Base-by-base conservation (phyloP, 2,329 filamentous ascomycete genomes). In the Penicillium hesseltinei region DNA sequence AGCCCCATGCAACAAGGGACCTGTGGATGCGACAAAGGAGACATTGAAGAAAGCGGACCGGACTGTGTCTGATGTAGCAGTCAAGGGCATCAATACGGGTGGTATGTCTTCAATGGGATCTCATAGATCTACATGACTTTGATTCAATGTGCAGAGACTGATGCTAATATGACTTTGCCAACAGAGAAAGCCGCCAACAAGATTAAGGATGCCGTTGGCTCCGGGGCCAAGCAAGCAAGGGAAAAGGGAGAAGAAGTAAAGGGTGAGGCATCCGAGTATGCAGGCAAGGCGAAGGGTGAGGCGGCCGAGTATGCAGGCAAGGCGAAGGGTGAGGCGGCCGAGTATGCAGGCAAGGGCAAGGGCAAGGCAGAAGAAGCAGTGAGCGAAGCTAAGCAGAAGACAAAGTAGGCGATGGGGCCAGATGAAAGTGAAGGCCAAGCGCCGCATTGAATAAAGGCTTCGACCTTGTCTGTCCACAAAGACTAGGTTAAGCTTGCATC, bases 61-160 rank as follows among this genome's bases (percentile, higher is more conserved):
- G 59, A 77, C 77, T 23, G 78, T 85, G 36, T 80, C 82, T 0
- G 77, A 84, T 69, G 80, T 74, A 27, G 80, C 81, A 11, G 81
- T 87, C 23, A 83, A 83, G 73, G 85, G 84, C 45, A 85, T 87
- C 60, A 82, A 88, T 73, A 84, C 79, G 65, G 82, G 83, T 58
- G 80, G 84, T 87, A 81, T 58, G 84, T 71, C 36, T 35, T 31
- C 35, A 21, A n/a, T 19, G 40, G 35, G 27, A 15, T 38, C 21
- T 25, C 43, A 42, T 25, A 19, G 11, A 29, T 40, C 13, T 35
- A 46, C 31, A 23, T 25, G 17, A 23, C 10, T n/a, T 33, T 3
- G 5, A 33, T 31, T 52, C 29, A 11, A 48, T 56, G 13, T 15
- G 23, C 44, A 17, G 23, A 27, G 8, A 23, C 17, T 27, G 19